These are phyloP conservation scores for Ambrosia artemisiifolia DNA, from an alignment of 129 eudicot species.

Conservation along the genomic window DNA sequence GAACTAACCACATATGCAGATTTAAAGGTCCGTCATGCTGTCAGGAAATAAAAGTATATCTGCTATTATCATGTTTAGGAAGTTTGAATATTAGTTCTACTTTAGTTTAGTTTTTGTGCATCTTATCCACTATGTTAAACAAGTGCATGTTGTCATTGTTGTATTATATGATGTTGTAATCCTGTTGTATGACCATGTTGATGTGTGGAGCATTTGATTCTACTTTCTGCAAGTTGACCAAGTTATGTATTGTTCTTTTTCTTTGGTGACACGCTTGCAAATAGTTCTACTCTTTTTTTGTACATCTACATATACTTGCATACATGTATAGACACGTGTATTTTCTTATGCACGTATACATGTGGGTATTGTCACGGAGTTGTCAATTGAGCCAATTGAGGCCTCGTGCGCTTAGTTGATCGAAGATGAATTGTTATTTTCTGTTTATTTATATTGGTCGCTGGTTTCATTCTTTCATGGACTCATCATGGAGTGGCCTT, in stretches of 20 bases:
- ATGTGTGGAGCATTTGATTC: conserved; percentile 7
- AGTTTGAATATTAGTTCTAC: conserved; percentile 12
- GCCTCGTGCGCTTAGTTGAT: too few species aligned
- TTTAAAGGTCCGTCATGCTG: conserved; percentile 20
- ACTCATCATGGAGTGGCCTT: too few species aligned
- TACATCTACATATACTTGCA: too few species aligned
- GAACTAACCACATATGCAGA: conserved; percentile 17
- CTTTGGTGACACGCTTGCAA: not conserved
- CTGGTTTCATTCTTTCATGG: too few species aligned
- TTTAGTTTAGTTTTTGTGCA: conserved; percentile 17
- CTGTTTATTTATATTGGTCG: too few species aligned
- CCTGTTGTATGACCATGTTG: conserved; percentile 6
- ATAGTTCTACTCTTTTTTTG: not conserved
- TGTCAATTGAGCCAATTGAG: too few species aligned
- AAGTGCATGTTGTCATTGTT: conserved; percentile 3
- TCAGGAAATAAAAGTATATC: not conserved
- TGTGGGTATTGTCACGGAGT: too few species aligned
- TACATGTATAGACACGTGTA: too few species aligned
- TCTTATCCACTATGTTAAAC: conserved; percentile 14
- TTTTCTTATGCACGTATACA: not conserved
- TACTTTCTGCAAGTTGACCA: not conserved
- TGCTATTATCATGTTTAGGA: conserved; percentile 19
- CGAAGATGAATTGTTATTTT: too few species aligned
- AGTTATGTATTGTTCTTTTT: not conserved
- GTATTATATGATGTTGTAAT: conserved; percentile 16